Evolutionary conservation across 148 eudicot genomes (phyloP).

Genomic region (Heliamphora exappendiculata): DNA sequence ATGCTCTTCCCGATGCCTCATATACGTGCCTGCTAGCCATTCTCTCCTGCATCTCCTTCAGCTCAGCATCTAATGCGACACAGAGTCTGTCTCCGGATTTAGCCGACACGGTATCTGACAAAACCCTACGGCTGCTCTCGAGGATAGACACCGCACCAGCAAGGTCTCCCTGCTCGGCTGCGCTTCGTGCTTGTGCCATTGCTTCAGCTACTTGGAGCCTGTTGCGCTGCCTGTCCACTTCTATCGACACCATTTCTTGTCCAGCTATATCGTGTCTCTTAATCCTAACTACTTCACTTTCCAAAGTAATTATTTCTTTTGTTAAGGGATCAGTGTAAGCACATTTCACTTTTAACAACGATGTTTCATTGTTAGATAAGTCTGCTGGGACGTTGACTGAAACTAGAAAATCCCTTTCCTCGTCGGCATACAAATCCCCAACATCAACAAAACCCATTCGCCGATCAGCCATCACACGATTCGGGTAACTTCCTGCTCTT

Average conservation of each 20-base stretch:
- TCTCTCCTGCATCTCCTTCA: conserved; percentile 83
- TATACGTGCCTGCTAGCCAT: conserved; percentile 68
- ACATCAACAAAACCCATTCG: conserved; percentile 42
- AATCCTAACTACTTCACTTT: conserved; percentile 41
- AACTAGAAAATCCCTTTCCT: conserved; percentile 71
- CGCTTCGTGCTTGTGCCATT: conserved; percentile 49
- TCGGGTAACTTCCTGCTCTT: conserved; percentile 61
- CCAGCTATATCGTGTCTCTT: conserved; percentile 37
- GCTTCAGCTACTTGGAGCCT: conserved; percentile 72
- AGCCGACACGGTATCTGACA: conserved; percentile 53
- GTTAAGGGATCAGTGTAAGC: conserved; percentile 52
- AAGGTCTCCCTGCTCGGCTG: conserved; percentile 65
- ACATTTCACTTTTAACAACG: conserved; percentile 47
- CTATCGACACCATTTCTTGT: conserved; percentile 41
- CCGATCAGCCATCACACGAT: conserved; percentile 22
- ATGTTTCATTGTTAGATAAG: conserved; percentile 24
- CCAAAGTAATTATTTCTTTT: conserved; percentile 29
- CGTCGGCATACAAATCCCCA: conserved; percentile 87
- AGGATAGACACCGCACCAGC: conserved; percentile 45
- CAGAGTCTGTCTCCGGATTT: conserved; percentile 45
- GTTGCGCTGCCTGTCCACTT: conserved; percentile 74
- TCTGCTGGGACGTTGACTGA: conserved; percentile 52
- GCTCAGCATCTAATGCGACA: conserved; percentile 49
- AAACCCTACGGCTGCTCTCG: conserved; percentile 30
- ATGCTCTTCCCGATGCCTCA: conserved; percentile 83